Conservation (phyloP, 2,329 filamentous ascomycete genomes). For the Chaetomiaceae sp. region DNA sequence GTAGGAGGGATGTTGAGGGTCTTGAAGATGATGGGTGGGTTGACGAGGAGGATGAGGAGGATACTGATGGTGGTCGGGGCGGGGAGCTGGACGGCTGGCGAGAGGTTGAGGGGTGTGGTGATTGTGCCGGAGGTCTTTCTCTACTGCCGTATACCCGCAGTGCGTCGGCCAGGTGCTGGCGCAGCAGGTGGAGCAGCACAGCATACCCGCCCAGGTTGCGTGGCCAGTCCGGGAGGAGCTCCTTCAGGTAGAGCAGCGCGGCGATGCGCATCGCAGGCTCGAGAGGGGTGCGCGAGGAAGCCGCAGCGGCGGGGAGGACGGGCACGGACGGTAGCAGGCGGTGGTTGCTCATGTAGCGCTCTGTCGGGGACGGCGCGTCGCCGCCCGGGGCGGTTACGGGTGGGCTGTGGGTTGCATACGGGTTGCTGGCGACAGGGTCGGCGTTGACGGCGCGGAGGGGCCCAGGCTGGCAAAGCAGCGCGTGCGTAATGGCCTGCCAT, state of each 20-base stretch:
- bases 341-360: conserved; percentile 24
- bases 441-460: conserved; percentile 23
- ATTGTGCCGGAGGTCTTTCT: no score
- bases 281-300: conserved; percentile 10
- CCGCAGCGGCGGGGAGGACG: conserved; percentile 9
- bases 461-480: conserved; percentile 25
- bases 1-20: no score
- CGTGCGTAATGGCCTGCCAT: conserved; percentile 27
- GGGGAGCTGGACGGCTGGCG: no score
- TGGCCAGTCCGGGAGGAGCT: conserved; percentile 29
- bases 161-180: conserved; percentile 20
- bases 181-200: conserved; percentile 27
- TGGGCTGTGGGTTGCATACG: conserved; percentile 10
- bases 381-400: neutral
- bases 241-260: conserved; percentile 29
- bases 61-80: no score
- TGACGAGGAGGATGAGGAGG: no score
- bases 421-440: neutral
- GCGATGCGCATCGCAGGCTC: conserved; percentile 28
- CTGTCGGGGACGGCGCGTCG: conserved; percentile 5
- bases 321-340: conserved; percentile 16
- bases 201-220: conserved; percentile 29
- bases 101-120: no score
- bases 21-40: no score
- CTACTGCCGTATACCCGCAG: neutral